A percentile compares a stretch with the other conserved stretches of the same genome.
phyloP scores from a whole-genome alignment of 768 basidiomycete species.

The Hypholoma sublateritium region DNA sequence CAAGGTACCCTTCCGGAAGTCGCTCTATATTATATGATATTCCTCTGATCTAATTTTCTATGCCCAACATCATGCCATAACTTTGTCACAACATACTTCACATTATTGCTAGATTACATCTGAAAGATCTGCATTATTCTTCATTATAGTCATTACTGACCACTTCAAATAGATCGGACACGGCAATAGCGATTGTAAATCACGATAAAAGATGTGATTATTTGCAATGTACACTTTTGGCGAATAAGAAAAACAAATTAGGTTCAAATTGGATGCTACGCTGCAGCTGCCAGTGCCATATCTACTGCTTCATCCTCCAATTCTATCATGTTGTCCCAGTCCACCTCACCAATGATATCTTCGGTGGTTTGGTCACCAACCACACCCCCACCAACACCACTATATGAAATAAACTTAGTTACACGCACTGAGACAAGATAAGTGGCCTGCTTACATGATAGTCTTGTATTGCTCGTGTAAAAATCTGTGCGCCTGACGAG shows the following conservation, averaged over 20 bases:
- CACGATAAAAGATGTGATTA: no score
- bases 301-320: background rate
- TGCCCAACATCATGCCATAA: no score
- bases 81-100: no score
- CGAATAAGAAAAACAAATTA: background rate
- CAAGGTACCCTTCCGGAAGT: no score
- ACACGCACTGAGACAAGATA: no score
- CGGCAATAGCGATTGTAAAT: no score
- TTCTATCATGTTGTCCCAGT: slow-evolving; percentile 4
- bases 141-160: no score
- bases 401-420: background rate
- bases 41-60: no score
- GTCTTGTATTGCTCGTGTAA: background rate
- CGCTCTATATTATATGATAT: no score
- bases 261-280: background rate
- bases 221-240: background rate
- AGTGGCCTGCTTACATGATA: background rate
- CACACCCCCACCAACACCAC: background rate
- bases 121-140: no score
- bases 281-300: background rate
- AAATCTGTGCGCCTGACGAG: background rate
- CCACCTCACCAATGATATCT: background rate
- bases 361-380: background rate
- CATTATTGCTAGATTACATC: no score
- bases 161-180: no score